phyloP scores from a whole-genome alignment of 805 yeast species.

The Ogataea methanolica region DNA sequence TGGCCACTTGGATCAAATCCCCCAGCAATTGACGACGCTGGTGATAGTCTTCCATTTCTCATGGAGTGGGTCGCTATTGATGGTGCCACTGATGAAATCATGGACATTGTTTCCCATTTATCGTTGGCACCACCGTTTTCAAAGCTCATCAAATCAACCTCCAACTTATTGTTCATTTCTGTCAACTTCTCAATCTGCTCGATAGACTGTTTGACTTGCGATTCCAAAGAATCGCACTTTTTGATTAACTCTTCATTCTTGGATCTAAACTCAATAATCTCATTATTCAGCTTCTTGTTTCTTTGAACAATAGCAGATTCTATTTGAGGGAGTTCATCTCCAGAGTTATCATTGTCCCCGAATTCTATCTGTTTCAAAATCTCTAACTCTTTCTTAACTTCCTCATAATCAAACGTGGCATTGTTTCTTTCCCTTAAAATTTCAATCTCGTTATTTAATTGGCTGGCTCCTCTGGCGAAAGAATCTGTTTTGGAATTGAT shows the following conservation, averaged over 20 bases:
- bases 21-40: conserved; percentile 50
- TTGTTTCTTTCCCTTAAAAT: conserved; percentile 45
- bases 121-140: conserved; percentile 41
- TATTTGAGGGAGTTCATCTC: conserved; percentile 33
- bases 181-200: conserved; percentile 39
- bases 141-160: conserved; percentile 62
- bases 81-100: conserved; percentile 54
- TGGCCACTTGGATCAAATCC: conserved; percentile 19
- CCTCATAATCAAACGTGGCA: conserved; percentile 67
- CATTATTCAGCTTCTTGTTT: conserved; percentile 69
- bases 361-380: conserved; percentile 73
- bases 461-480: conserved; percentile 41
- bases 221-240: conserved; percentile 38
- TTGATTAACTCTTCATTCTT: conserved; percentile 44
- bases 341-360: conserved; percentile 39
- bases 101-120: conserved; percentile 58
- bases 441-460: conserved; percentile 46
- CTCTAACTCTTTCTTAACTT: conserved; percentile 69
- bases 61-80: conserved; percentile 8
- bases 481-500: conserved; percentile 30
- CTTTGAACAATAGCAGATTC: conserved; percentile 48
- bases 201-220: conserved; percentile 29
- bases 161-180: conserved; percentile 56
- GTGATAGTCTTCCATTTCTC: conserved; percentile 37
- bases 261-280: conserved; percentile 61